Conservation (phyloP, 2,329 filamentous ascomycete species). For the Cladosporium colombiae region DNA sequence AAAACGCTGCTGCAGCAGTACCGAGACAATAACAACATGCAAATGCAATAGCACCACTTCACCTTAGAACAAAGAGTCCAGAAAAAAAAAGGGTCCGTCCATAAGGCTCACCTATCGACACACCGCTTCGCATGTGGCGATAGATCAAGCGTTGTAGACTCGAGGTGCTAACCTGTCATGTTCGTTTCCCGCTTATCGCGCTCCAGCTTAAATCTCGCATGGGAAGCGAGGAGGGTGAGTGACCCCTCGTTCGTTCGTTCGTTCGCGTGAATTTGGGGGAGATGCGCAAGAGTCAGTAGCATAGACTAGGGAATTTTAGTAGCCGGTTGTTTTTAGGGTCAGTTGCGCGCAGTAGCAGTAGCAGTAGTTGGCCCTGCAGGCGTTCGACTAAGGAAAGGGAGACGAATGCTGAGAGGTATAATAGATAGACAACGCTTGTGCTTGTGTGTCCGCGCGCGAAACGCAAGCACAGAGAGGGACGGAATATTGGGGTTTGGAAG, state of each 20-base stretch:
- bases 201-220: background rate
- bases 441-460: background rate
- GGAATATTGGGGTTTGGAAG: no score
- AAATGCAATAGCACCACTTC: background rate
- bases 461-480: background rate
- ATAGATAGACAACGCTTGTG: background rate
- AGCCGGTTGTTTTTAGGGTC: background rate
- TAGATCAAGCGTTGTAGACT: background rate
- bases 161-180: background rate
- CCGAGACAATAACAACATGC: background rate
- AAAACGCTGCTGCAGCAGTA: background rate
- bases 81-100: background rate
- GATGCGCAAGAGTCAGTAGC: background rate
- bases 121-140: background rate
- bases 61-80: background rate
- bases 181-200: background rate
- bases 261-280: background rate
- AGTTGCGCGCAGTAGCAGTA: background rate
- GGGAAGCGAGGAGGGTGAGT: background rate
- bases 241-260: background rate
- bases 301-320: background rate
- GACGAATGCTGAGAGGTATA: background rate
- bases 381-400: background rate
- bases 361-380: constrained; percentile 3
- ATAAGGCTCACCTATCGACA: constrained; percentile 1